Conservation (phyloP, 768 basidiomycete species). For the Macrolepiota fuliginosa region DNA sequence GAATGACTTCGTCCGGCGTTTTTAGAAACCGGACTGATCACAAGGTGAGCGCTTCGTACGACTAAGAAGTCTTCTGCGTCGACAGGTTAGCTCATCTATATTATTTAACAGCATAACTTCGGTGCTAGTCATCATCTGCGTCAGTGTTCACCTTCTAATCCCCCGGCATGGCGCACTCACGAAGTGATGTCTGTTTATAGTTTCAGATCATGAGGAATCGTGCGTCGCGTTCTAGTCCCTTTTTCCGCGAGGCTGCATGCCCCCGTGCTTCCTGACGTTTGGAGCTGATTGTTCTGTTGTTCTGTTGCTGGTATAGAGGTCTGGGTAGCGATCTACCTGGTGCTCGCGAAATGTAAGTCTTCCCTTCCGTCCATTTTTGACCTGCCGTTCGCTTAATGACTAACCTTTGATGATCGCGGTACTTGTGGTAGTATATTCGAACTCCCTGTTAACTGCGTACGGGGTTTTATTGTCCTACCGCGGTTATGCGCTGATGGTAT, state of each 20-base stretch:
- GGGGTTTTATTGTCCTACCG: background rate
- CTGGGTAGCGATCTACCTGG: conserved; percentile 24
- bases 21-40: conserved; percentile 3
- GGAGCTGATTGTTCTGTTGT: background rate
- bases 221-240: conserved; percentile 1
- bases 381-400: background rate
- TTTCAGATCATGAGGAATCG: conserved; percentile 22
- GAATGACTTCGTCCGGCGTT: background rate
- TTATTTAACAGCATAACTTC: conserved; percentile 19
- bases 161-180: background rate
- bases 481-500: background rate
- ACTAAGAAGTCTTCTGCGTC: background rate
- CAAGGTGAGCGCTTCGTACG: background rate
- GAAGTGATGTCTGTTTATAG: conserved; percentile 12
- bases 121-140: conserved; percentile 20
- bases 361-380: background rate
- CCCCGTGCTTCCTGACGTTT: background rate
- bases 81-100: background rate
- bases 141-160: conserved; percentile 11
- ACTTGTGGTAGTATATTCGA: conserved; percentile 24
- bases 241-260: background rate
- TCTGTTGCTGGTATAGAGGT: conserved; percentile 15
- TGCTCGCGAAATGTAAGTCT: conserved; percentile 23
- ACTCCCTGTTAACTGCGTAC: conserved; percentile 23
- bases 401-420: background rate